Evolutionary conservation across 208 protist species (phyloP).

Genomic region (Borovskyia barvae): DNA sequence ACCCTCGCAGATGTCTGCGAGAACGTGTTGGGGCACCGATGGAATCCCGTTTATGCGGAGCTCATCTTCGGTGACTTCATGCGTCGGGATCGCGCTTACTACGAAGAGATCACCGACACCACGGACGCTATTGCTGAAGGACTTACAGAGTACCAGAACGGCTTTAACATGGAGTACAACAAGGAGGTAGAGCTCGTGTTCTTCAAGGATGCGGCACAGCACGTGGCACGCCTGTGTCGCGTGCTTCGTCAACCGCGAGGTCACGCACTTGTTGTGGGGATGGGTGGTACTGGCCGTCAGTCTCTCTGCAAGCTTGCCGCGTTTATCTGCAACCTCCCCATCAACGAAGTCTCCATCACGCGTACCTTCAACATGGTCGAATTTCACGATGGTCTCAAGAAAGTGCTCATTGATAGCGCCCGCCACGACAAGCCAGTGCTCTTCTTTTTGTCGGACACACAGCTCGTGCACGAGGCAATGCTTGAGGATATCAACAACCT

Average conservation of each 20-base stretch:
- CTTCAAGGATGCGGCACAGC: conserved; percentile 96
- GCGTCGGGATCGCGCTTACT: conserved; percentile 84
- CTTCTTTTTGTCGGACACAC: conserved; percentile 95
- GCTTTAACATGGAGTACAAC: conserved; percentile 93
- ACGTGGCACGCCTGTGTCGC: conserved; percentile 95
- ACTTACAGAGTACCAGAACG: conserved; percentile 86
- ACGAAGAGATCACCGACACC: conserved; percentile 67
- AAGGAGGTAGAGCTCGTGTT: conserved; percentile 95
- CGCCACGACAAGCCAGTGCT: conserved; percentile 85
- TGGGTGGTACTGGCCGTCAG: conserved; percentile 96
- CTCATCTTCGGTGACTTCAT: conserved; percentile 93
- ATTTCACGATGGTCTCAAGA: conserved; percentile 94
- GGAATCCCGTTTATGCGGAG: conserved; percentile 59
- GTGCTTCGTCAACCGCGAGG: conserved; percentile 96
- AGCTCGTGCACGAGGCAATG: conserved; percentile 95
- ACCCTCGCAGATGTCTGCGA: conserved; percentile 57
- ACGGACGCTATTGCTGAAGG: conserved; percentile 43
- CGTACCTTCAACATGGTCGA: conserved; percentile 92
- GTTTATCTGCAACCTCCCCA: conserved; percentile 91
- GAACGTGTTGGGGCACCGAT: conserved; percentile 59
- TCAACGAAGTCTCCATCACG: conserved; percentile 90
- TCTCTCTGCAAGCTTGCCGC: conserved; percentile 94
- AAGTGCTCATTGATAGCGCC: conserved; percentile 85
- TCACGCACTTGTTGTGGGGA: conserved; percentile 96
- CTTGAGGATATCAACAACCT: conserved; percentile 98